Percentiles rank a stretch among this genome's conserved stretches.
Evolutionary conservation across 1,139 yeast species (phyloP).

Genomic region (Yamadazyma taylorii): DNA sequence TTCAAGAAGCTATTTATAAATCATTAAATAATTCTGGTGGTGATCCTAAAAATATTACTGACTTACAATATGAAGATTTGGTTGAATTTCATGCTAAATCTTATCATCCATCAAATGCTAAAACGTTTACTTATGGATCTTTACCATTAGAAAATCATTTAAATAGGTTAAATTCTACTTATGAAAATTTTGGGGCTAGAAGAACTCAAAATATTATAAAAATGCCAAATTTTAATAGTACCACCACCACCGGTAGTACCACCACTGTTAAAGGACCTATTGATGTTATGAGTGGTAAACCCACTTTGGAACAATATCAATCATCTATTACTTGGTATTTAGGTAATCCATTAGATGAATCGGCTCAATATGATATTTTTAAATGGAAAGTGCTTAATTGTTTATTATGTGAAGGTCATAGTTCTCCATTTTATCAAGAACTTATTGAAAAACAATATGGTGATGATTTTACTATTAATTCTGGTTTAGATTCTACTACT

Average conservation of each 20-base stretch:
- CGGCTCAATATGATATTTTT: conserved; percentile 58
- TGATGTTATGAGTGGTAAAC: conserved; percentile 69
- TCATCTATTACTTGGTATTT: conserved; percentile 86
- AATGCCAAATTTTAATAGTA: conserved; percentile 25
- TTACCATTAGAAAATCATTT: conserved; percentile 66
- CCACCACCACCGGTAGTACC: conserved; percentile 5
- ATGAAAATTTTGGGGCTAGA: conserved; percentile 55
- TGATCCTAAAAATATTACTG: conserved; percentile 80
- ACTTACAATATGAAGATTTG: conserved; percentile 70
- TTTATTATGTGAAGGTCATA: conserved; percentile 85
- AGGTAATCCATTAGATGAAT: conserved; percentile 66
- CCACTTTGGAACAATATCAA: conserved; percentile 68
- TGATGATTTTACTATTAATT: conserved; percentile 81
- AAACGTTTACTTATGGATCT: conserved; percentile 85
- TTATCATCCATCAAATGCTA: conserved; percentile 90
- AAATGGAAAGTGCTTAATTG: conserved; percentile 71
- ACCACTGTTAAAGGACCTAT: conserved; percentile 62
- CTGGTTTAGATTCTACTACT: conserved; percentile 85
- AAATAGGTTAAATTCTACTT: conserved; percentile 52
- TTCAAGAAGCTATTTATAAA: conserved; percentile 83
- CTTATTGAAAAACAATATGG: conserved; percentile 84
- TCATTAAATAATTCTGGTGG: conserved; percentile 91
- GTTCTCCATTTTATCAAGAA: conserved; percentile 83
- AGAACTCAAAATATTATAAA: conserved; percentile 23
- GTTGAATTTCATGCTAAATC: conserved; percentile 68